Percentiles rank a stretch among this genome's conserved stretches.
phyloP scores from a whole-genome alignment of 495 filamentous ascomycete genomes.

The Astrothelium macrocarpum region DNA sequence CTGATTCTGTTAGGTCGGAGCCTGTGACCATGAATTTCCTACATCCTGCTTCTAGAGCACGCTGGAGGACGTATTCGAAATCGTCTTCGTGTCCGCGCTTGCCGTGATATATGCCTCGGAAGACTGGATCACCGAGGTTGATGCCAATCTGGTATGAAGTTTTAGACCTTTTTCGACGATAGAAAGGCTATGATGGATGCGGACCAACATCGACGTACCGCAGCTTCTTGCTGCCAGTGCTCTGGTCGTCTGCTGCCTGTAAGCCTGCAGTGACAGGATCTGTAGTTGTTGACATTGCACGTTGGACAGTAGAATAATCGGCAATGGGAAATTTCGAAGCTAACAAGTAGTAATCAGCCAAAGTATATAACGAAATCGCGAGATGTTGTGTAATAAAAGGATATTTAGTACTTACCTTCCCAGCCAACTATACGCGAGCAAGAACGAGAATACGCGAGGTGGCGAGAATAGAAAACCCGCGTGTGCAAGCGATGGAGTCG shows the following conservation, averaged over 20 bases:
- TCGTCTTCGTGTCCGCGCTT: constrained; percentile 73
- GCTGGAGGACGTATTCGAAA: constrained; percentile 60
- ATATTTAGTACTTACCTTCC: not conserved
- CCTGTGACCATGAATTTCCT: constrained; percentile 88
- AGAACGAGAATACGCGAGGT: not conserved
- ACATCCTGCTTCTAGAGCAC: constrained; percentile 69
- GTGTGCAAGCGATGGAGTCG: too few species aligned
- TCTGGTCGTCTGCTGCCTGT: constrained; percentile 6
- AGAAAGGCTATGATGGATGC: not conserved
- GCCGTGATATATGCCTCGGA: constrained; percentile 72
- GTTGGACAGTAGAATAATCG: not conserved
- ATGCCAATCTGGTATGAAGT: constrained; percentile 60
- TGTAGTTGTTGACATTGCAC: not conserved
- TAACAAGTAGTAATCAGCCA: not conserved
- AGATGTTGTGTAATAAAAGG: not conserved
- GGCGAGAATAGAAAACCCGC: not conserved
- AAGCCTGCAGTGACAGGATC: constrained; percentile 13
- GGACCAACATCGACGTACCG: constrained; percentile 52
- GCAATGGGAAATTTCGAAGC: not conserved
- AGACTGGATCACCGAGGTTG: constrained; percentile 85
- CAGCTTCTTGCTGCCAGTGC: constrained; percentile 25
- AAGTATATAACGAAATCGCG: not conserved
- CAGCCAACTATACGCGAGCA: not conserved
- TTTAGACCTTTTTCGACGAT: constrained; percentile 16
- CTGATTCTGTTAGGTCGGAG: constrained; percentile 71